Evolutionary conservation across 108 stramenopile species (phyloP), one percentile per base, ranked within the genome.

Genomic region (Cylindrotheca fusiformis): DNA sequence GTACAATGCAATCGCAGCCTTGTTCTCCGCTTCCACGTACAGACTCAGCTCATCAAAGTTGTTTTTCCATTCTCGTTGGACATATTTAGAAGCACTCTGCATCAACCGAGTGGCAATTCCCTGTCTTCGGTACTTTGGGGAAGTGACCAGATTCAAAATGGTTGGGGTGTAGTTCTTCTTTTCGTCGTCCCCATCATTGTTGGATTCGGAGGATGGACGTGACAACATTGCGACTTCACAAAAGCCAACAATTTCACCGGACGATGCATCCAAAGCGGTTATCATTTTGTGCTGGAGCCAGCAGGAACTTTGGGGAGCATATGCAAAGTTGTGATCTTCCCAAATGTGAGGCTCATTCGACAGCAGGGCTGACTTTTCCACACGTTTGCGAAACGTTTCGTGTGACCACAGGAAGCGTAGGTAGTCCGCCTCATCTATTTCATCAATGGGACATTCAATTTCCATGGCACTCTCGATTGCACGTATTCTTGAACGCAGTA

Each of bases 161-260:
- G 84, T 75, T 24, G 86, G 90, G 19, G 65, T 60, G 60, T 48
- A 63, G 21, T 36, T 33, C 1, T 17, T 32, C 19, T 58, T 21
- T 17, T 29, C 12, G 1, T 48, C 28, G 25, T 48, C 66, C 30
- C 58, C 60, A 19, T 52, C 52, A 4, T 50, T 31, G 0, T 17
- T 44, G 55, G 53, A 30, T 54, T 31, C 50, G 4, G 27, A 30
- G 20, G 67, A 48, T 32, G 74, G 82, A 44, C 64, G 26, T 3
- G 64, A 63, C 17, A 91, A 46, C 82, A 74, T 82, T 23, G 85
- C 87, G 27, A 91, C 62, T 54, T 90, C 88, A 55, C 85, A 90
- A 69, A 90, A 90, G 25, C 85, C 88, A 54, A 83, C 55, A 22
- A 90, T 61, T 31, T 63, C 75, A 49, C 69, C 77, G 5, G 72